Base-by-base conservation (phyloP, 306 rosid genomes). In the Notholithocarpus densiflorus region DNA sequence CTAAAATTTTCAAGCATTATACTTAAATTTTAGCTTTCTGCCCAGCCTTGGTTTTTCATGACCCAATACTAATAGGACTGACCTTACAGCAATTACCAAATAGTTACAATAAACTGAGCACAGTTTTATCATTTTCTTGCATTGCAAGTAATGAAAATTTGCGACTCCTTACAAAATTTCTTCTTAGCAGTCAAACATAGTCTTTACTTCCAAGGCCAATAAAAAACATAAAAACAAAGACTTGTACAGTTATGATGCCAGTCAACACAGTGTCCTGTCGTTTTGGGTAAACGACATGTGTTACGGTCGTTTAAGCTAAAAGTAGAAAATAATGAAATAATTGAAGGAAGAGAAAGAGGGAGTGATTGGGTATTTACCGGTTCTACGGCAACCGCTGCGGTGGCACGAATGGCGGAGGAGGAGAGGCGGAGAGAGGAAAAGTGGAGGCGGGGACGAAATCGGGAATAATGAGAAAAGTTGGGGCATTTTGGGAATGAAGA, bases 371-470 rank as follows among this genome's bases (percentile, higher is more conserved):
- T 37, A 12, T 66, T 66, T 82, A 91, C 98, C 88, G 86, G 78
- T 2, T 88, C 86, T 2, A 77, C 57, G 54, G 80, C 79, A 64
- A 85, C 51, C 4, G 86, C 32, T 2, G 93, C 77, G 84, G 78
- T 89, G 5, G 94, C 92, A 11, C 85, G 84, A 68, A 84, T 71
- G 72, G 88, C 37, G 60, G 72, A 19, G 72, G 56, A 24, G 66
- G 66, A 8, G 77, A 29, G 56, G 15, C 83, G 80, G 65, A 52
- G 76, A 77, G 78, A 32, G 60, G 78, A 62, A 17, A 56, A 55
- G 2, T 54, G 56, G 70, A 29, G 80, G n/a, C 79, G 82, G 82
- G 84, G 83, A 81, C 73, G 80, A 72, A 83, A 69, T 6, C 56
- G 92, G 74, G 76, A 65, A 79, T 82, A 55, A 27, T 57, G 72